phyloP scores from a whole-genome alignment of 805 yeast species.

The Brettanomyces anomalus region DNA sequence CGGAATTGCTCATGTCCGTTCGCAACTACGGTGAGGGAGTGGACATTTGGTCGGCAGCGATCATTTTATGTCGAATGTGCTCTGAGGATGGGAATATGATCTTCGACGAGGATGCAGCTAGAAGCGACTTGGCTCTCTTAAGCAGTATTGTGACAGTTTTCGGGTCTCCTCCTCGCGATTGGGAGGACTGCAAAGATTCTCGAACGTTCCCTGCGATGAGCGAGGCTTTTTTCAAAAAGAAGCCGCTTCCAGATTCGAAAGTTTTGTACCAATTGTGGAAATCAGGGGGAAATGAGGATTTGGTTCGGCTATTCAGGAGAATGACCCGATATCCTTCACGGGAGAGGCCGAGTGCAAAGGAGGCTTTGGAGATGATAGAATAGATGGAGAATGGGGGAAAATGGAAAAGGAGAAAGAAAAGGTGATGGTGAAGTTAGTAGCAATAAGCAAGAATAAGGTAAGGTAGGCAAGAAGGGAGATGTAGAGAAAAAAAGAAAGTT shows the following conservation, averaged over 20 bases:
- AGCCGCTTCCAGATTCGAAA: constrained; percentile 13
- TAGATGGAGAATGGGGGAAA: background rate
- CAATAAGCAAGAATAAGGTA: too few relatives aligned
- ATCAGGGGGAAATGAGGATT: constrained; percentile 6
- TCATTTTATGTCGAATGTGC: constrained; percentile 47
- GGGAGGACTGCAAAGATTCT: constrained; percentile 36
- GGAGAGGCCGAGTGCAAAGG: constrained; percentile 23
- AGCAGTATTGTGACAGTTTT: constrained; percentile 43
- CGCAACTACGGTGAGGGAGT: constrained; percentile 42
- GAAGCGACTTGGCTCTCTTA: constrained; percentile 53
- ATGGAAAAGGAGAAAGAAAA: background rate
- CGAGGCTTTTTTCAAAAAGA: constrained; percentile 16
- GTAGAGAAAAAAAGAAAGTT: too few relatives aligned
- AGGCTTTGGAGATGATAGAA: constrained; percentile 11
- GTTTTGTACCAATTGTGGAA: constrained; percentile 27
- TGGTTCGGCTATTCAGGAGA: constrained; percentile 25
- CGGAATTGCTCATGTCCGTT: constrained; percentile 62
- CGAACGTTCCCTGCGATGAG: constrained; percentile 27
- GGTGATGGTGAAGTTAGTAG: too few relatives aligned
- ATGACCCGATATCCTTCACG: constrained; percentile 36
- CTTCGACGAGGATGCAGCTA: constrained; percentile 29
- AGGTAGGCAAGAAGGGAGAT: too few relatives aligned
- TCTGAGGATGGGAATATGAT: constrained; percentile 30
- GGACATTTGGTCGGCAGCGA: constrained; percentile 69
- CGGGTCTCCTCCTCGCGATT: constrained; percentile 52